Evolutionary conservation across 768 basidiomycete species (phyloP).

Genomic region (Tulasnella sp.): DNA sequence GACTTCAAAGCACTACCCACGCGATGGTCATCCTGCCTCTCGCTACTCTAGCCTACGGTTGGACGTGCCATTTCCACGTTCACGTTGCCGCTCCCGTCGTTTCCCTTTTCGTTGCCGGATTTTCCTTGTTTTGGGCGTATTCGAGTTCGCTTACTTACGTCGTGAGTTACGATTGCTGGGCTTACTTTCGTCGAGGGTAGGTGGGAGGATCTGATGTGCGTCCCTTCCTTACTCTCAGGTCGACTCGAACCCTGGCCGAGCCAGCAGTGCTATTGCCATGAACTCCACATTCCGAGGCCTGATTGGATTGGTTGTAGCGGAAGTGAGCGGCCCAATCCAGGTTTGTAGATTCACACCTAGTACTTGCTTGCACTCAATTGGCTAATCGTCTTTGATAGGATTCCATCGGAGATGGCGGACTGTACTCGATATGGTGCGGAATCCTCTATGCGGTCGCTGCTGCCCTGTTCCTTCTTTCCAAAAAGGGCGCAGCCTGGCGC

Average conservation of each 20-base stretch:
- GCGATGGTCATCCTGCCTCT: conserved; percentile 54
- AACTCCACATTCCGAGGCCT: conserved; percentile 72
- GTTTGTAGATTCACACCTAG: conserved; percentile 33
- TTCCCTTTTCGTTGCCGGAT: conserved; percentile 63
- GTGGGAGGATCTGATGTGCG: too few species aligned
- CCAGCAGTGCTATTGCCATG: conserved; percentile 58
- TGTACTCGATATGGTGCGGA: conserved; percentile 61
- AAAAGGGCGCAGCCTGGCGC: conserved; percentile 56
- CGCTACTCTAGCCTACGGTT: conserved; percentile 60
- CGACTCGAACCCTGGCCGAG: conserved; percentile 76
- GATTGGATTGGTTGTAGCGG: conserved; percentile 58
- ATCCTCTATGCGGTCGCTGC: conserved; percentile 47
- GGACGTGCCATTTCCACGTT: conserved; percentile 57
- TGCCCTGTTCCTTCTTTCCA: conserved; percentile 52
- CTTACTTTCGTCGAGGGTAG: too few species aligned
- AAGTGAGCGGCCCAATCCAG: conserved; percentile 68
- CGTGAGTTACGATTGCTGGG: too few species aligned
- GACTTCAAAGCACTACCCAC: conserved; percentile 52
- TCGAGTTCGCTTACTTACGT: conserved; percentile 71
- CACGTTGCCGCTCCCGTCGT: conserved; percentile 63
- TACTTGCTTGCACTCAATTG: not conserved
- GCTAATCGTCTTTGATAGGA: conserved; percentile 36
- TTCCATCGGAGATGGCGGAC: conserved; percentile 67
- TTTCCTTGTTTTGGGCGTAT: conserved; percentile 68
- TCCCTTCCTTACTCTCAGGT: not conserved